phyloP scores from a whole-genome alignment of 768 basidiomycete species.

The Crucibulum laeve region DNA sequence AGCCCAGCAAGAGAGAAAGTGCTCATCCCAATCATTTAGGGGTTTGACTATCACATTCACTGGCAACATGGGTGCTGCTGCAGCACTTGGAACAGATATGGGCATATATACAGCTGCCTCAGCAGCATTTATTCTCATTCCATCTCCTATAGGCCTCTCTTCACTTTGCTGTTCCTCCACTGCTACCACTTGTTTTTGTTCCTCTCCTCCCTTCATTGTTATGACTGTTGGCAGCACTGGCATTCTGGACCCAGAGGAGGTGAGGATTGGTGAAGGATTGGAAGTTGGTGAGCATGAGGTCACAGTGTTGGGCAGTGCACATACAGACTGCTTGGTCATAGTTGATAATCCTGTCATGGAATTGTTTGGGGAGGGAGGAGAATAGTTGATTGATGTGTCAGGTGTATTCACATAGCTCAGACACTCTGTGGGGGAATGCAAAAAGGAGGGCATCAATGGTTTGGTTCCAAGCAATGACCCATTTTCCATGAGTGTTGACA shows the following conservation, averaged over 20 bases:
- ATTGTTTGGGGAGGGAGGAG: not conserved
- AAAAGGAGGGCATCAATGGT: not conserved
- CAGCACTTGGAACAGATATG: no score
- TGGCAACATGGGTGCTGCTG: no score
- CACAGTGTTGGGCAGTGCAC: conserved; percentile 4
- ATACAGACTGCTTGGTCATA: conserved; percentile 21
- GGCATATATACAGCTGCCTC: no score
- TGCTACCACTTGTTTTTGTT: no score
- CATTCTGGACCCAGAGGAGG: not conserved
- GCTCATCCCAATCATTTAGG: no score
- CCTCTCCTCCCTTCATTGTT: not conserved
- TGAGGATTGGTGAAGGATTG: not conserved
- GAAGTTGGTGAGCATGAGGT: conserved; percentile 4
- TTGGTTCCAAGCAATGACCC: not conserved
- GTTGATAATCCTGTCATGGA: not conserved
- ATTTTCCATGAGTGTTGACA: not conserved
- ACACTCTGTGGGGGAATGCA: not conserved
- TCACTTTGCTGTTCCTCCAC: no score
- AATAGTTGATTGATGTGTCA: not conserved
- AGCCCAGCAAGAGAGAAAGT: not conserved
- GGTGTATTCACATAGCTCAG: not conserved
- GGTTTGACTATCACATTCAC: no score
- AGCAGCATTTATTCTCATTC: no score
- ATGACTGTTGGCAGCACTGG: not conserved
- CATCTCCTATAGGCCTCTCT: no score